These are phyloP conservation scores for Tulasnella sp. DNA, from an alignment of 768 basidiomycete species.

Conservation along the genomic window DNA sequence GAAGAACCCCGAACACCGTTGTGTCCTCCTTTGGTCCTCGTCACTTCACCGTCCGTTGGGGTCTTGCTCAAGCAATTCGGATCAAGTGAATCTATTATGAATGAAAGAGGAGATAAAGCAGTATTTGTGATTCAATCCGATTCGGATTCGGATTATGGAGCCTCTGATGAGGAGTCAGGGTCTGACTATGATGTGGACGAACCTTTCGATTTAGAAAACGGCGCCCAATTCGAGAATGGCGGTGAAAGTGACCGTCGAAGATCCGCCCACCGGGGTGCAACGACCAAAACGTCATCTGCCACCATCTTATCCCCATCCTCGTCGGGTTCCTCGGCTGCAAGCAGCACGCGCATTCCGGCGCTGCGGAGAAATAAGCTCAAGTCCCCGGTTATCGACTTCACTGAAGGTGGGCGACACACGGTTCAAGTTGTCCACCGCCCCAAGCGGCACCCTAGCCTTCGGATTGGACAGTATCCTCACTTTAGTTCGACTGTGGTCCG, in stretches of 20 bases:
- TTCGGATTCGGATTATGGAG: neutral
- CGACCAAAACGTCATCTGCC: neutral
- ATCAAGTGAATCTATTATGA: neutral
- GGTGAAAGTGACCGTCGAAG: neutral
- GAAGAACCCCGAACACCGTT: neutral
- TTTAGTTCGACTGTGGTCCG: slow-evolving; percentile 1
- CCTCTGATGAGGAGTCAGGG: neutral
- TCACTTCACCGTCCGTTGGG: neutral
- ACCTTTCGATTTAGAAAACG: neutral
- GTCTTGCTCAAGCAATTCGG: neutral
- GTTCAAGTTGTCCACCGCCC: slow-evolving; percentile 10
- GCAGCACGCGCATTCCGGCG: neutral
- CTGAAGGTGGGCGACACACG: neutral
- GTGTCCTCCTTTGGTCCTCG: slow-evolving; percentile 10
- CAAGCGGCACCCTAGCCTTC: neutral
- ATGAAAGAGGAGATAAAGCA: neutral
- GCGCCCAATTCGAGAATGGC: neutral
- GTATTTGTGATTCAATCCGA: neutral
- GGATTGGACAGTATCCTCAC: neutral
- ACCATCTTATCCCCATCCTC: neutral
- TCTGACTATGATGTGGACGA: neutral
- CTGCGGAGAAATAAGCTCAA: neutral
- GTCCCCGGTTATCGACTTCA: slow-evolving; percentile 2
- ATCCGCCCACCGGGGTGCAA: neutral
- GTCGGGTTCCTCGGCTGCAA: neutral